Percentiles rank a stretch among this genome's conserved stretches.
These are phyloP conservation scores for Lentinus brumalis DNA, from an alignment of 768 basidiomycete genomes.

Conservation along the genomic window DNA sequence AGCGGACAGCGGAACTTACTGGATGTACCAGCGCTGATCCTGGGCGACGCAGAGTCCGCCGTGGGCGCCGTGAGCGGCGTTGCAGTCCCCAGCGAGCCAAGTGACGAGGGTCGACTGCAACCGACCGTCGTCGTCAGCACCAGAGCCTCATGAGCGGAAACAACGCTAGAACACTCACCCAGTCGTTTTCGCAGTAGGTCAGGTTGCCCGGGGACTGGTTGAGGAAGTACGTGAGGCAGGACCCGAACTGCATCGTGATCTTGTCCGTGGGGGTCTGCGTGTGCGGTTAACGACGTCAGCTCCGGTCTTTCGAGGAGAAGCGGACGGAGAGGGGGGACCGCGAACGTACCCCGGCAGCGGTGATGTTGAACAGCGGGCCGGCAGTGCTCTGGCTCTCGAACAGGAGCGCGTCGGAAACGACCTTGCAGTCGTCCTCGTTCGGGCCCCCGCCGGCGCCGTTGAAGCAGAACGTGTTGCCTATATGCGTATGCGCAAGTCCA, in stretches of 20 bases:
- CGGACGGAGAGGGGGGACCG: not conserved
- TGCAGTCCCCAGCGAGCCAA: constrained; percentile 48
- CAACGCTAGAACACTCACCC: constrained; percentile 33
- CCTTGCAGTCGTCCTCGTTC: constrained; percentile 47
- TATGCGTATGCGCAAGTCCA: not conserved
- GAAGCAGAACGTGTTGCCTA: constrained; percentile 46
- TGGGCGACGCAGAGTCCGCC: constrained; percentile 50
- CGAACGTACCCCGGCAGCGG: constrained; percentile 10
- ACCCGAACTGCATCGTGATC: constrained; percentile 42
- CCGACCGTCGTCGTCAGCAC: constrained; percentile 28
- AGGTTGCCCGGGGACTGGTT: constrained; percentile 45
- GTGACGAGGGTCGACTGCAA: constrained; percentile 33
- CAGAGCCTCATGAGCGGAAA: not conserved
- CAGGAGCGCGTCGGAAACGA: constrained; percentile 51
- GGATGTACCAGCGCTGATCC: constrained; percentile 51
- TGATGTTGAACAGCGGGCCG: constrained; percentile 29
- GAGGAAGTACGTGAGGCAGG: constrained; percentile 50
- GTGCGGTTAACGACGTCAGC: not conserved
- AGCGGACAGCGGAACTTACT: constrained; percentile 36
- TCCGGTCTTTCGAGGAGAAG: not conserved
- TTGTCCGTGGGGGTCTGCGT: constrained; percentile 36
- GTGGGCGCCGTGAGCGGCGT: constrained; percentile 50
- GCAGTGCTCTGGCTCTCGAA: constrained; percentile 48
- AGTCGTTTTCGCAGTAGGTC: constrained; percentile 48
- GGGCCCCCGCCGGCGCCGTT: constrained; percentile 47